Conservation (phyloP, 177 flowering plant genomes). For the Vitis hybrid region DNA sequence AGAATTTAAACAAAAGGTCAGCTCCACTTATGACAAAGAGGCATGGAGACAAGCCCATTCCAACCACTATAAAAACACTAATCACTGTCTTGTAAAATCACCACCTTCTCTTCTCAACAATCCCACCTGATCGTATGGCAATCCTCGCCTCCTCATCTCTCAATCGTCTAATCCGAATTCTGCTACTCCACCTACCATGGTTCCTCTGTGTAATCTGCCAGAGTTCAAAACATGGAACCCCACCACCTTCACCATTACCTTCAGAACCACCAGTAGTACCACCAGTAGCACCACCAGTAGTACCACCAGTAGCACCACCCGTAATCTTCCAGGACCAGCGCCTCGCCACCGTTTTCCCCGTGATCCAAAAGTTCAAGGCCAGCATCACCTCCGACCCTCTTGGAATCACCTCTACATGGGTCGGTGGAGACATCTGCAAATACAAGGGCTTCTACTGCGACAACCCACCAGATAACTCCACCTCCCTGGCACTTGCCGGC, state of each 20-base stretch:
- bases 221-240: background rate
- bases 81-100: background rate
- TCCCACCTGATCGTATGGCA: no score
- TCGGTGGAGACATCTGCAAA: constrained; percentile 27
- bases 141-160: background rate
- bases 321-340: constrained; percentile 34
- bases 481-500: constrained; percentile 16
- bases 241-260: background rate
- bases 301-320: background rate
- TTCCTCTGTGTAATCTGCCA: constrained; percentile 4
- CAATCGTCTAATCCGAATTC: background rate
- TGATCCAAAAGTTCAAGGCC: constrained; percentile 28
- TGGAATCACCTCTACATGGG: constrained; percentile 28
- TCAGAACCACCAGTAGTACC: no score
- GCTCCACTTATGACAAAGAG: no score
- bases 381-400: constrained; percentile 27
- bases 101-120: no score
- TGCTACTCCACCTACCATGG: constrained; percentile 7
- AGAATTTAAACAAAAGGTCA: no score
- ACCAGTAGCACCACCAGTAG: no score
- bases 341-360: constrained; percentile 30
- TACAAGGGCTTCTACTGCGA: constrained; percentile 40
- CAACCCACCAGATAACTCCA: constrained; percentile 10
- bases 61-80: background rate
- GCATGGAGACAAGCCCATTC: no score